A percentile compares a stretch with the other conserved stretches of the same genome.
phyloP scores from a whole-genome alignment of 2,329 filamentous ascomycete species.

The Elsinoe perseae region DNA sequence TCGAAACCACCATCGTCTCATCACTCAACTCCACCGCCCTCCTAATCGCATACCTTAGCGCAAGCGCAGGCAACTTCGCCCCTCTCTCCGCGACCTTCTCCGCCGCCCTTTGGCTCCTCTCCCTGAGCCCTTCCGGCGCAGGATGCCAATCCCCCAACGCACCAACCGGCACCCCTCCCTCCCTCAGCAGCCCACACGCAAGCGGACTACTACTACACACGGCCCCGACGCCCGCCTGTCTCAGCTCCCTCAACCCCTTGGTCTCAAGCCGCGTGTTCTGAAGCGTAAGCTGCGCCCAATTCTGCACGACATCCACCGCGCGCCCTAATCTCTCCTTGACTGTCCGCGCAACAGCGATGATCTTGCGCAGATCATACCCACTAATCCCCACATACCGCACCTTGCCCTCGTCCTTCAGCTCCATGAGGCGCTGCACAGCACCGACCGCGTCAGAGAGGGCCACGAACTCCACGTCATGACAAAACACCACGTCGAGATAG shows the following conservation, averaged over 20 bases:
- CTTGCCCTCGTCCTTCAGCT: constrained; percentile 58
- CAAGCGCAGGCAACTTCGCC: constrained; percentile 12
- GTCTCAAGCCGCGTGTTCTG: constrained; percentile 17
- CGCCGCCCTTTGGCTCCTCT: constrained; percentile 8
- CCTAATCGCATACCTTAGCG: constrained; percentile 15
- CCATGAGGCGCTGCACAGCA: constrained; percentile 55
- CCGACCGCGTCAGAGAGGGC: constrained; percentile 49
- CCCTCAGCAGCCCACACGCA: constrained; percentile 16
- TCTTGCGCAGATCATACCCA: constrained; percentile 67
- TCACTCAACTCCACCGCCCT: background rate
- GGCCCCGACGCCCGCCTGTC: constrained; percentile 4
- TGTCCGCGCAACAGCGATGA: constrained; percentile 63
- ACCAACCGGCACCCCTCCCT: constrained; percentile 17
- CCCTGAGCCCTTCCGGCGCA: constrained; percentile 13
- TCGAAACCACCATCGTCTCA: background rate
- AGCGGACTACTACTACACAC: constrained; percentile 17
- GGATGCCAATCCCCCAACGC: constrained; percentile 18
- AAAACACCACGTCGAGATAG: constrained; percentile 67
- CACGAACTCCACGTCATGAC: constrained; percentile 70
- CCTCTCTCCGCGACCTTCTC: background rate
- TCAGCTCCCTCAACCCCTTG: constrained; percentile 8
- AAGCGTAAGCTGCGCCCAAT: constrained; percentile 18
- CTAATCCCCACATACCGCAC: constrained; percentile 78
- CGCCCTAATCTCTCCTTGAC: constrained; percentile 65
- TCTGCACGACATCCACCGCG: constrained; percentile 63